Percentiles rank a stretch among this genome's conserved stretches.
Conservation (phyloP, 169 alveolate genomes). For the Eimeria necatrix region DNA sequence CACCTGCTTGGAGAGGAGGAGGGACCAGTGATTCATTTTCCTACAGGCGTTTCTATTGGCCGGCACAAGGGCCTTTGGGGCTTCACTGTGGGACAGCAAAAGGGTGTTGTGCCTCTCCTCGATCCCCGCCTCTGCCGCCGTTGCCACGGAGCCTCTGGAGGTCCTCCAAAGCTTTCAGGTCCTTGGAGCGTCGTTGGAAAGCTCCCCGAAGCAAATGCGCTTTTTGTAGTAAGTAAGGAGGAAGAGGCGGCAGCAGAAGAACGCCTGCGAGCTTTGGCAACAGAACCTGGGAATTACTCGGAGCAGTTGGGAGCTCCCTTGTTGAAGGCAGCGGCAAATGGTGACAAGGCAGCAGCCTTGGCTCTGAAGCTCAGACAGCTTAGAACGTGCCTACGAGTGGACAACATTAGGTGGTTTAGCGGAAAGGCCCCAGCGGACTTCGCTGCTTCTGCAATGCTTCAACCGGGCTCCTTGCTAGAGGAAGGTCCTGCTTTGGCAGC, state of each 20-base stretch:
- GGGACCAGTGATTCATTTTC: constrained; percentile 87
- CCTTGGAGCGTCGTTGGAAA: constrained; percentile 79
- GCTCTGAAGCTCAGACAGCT: constrained; percentile 70
- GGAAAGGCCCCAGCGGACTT: constrained; percentile 43
- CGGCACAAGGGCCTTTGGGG: constrained; percentile 86
- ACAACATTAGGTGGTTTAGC: constrained; percentile 52
- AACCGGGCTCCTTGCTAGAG: neutral
- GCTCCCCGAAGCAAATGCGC: constrained; percentile 76
- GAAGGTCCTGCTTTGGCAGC: constrained; percentile 35
- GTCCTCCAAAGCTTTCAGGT: constrained; percentile 72
- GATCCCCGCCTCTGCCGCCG: constrained; percentile 73
- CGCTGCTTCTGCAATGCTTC: constrained; percentile 30
- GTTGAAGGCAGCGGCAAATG: constrained; percentile 51
- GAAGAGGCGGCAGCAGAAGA: constrained; percentile 71
- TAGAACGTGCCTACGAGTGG: constrained; percentile 64
- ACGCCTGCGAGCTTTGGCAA: neutral
- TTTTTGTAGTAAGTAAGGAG: constrained; percentile 73
- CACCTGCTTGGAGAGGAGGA: constrained; percentile 81
- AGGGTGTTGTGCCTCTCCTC: constrained; percentile 83
- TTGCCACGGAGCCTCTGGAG: constrained; percentile 63
- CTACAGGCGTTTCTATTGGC: constrained; percentile 83
- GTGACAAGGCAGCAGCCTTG: constrained; percentile 52
- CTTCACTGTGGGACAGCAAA: constrained; percentile 88
- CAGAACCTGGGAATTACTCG: neutral
- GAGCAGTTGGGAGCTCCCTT: neutral